phyloP scores from a whole-genome alignment of 2,329 filamentous ascomycete species.

The Scedosporium aurantiacum region DNA sequence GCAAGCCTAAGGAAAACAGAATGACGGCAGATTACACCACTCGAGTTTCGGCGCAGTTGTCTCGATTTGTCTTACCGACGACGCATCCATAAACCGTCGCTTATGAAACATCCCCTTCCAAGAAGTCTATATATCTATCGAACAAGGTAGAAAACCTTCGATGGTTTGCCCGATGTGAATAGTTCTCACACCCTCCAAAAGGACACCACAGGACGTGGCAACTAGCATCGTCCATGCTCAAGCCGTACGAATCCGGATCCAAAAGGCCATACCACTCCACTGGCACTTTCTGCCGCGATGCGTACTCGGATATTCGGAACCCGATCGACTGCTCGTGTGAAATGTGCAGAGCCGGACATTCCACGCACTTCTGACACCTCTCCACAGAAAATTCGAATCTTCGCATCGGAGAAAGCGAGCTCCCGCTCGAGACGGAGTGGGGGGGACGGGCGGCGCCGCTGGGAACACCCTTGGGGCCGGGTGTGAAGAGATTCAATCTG shows the following conservation, averaged over 20 bases:
- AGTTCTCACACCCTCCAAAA: neutral
- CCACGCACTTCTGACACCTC: neutral
- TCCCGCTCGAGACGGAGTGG: neutral
- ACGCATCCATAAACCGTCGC: neutral
- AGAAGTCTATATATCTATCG: neutral
- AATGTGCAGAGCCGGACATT: neutral
- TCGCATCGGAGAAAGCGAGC: neutral
- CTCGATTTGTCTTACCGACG: too few relatives aligned
- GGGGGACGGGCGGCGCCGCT: neutral
- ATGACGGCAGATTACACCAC: too few relatives aligned
- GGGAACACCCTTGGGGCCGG: neutral
- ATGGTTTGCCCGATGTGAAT: neutral
- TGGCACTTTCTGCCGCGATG: neutral
- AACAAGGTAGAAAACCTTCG: neutral
- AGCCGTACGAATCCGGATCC: neutral
- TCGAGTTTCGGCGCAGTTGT: too few relatives aligned
- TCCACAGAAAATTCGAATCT: neutral
- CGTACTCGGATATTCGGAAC: neutral
- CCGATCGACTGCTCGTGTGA: neutral
- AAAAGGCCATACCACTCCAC: constrained; percentile 3
- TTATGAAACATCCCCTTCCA: neutral
- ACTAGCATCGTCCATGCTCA: neutral
- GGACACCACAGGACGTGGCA: neutral
- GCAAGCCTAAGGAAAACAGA: too few relatives aligned
- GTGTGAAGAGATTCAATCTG: neutral